Evolutionary conservation across 768 basidiomycete species (phyloP).

Genomic region (Calocybe indica): DNA sequence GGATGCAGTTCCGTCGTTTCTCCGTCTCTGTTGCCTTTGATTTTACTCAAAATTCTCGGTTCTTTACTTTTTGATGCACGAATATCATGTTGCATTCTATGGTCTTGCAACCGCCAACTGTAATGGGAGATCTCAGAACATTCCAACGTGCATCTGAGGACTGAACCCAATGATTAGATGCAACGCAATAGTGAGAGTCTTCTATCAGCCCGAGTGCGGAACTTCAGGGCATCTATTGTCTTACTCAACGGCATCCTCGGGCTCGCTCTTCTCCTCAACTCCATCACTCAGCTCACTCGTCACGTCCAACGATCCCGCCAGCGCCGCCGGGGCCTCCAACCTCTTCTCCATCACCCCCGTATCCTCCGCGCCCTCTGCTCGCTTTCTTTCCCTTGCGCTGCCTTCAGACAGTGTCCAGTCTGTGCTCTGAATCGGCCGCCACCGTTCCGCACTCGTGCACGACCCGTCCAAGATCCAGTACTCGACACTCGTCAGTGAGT

Average conservation of each 20-base stretch:
- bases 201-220: no score
- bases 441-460: slow-evolving; percentile 46
- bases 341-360: slow-evolving; percentile 61
- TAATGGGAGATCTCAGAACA: no score
- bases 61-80: no score
- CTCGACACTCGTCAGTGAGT: slow-evolving; percentile 34
- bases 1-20: no score
- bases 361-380: slow-evolving; percentile 43
- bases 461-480: slow-evolving; percentile 52
- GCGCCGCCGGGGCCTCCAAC: slow-evolving; percentile 63
- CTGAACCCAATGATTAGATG: no score
- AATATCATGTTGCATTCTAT: no score
- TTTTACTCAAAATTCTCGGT: no score
- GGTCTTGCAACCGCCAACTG: no score
- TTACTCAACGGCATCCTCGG: slow-evolving; percentile 70
- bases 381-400: slow-evolving; percentile 65
- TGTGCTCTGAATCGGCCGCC: slow-evolving; percentile 62
- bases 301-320: slow-evolving; percentile 49
- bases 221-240: no score
- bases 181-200: no score
- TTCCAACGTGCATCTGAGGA: no score
- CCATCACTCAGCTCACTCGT: slow-evolving; percentile 48
- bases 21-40: no score
- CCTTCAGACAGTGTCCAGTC: slow-evolving; percentile 48
- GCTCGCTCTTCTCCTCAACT: slow-evolving; percentile 67